Conservation (phyloP, 2,329 filamentous ascomycete species). For the Sphaerulina musiva region DNA sequence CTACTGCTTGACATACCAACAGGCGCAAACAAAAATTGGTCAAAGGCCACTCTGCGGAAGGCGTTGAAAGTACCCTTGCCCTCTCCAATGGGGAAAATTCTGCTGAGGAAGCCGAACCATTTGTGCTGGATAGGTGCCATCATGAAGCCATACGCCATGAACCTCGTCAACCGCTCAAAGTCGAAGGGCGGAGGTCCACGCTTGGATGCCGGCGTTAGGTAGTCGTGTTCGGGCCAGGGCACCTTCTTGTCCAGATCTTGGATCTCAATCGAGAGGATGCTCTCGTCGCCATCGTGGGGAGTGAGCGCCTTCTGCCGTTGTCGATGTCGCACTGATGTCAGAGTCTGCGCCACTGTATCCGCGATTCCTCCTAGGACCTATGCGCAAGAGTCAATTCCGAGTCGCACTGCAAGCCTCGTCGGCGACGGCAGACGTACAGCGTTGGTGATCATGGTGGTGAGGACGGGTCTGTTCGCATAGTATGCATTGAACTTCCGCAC, state of each 20-base stretch:
- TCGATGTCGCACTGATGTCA: conserved; percentile 72
- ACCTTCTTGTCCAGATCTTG: conserved; percentile 79
- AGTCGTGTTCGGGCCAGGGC: conserved; percentile 57
- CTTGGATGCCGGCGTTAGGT: conserved; percentile 55
- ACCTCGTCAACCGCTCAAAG: conserved; percentile 86
- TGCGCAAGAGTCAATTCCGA: conserved; percentile 6
- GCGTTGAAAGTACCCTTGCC: conserved; percentile 58
- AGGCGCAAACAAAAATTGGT: conserved; percentile 90
- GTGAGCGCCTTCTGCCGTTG: conserved; percentile 40
- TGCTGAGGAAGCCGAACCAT: conserved; percentile 85
- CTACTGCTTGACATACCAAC: conserved; percentile 51
- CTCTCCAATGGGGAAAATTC: conserved; percentile 68
- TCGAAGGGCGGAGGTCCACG: conserved; percentile 76
- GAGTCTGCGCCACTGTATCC: conserved; percentile 89
- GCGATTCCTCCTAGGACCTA: conserved; percentile 84
- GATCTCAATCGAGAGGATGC: conserved; percentile 78
- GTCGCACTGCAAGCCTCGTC: conserved; percentile 2
- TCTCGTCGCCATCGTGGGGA: conserved; percentile 53
- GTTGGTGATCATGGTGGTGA: conserved; percentile 99
- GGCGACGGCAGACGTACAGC: conserved; percentile 53
- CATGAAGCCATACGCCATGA: conserved; percentile 94
- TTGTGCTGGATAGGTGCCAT: conserved; percentile 94
- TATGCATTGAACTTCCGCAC: conserved; percentile 86
- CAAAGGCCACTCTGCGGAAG: conserved; percentile 82
- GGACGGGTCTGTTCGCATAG: conserved; percentile 88